These are phyloP conservation scores for Cryphonectria japonica DNA, from an alignment of 2,329 filamentous ascomycete genomes.

Conservation along the genomic window DNA sequence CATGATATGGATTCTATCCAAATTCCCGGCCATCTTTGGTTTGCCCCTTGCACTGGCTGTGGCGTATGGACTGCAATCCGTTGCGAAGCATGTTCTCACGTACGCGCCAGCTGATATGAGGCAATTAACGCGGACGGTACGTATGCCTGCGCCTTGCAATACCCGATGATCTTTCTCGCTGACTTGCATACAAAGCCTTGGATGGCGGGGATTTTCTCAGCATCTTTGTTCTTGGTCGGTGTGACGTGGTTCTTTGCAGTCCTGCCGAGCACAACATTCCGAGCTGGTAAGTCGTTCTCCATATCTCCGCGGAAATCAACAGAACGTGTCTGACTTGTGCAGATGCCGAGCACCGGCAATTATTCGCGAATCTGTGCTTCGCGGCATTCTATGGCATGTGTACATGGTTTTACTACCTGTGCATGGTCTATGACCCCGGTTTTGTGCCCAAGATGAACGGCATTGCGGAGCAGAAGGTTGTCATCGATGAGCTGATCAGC, in stretches of 20 bases:
- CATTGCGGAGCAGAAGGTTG: slow-evolving; percentile 84
- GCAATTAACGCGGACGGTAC: slow-evolving; percentile 83
- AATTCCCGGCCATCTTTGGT: slow-evolving; percentile 74
- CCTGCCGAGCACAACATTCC: slow-evolving; percentile 54
- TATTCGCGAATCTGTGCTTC: slow-evolving; percentile 81
- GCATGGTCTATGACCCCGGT: slow-evolving; percentile 88
- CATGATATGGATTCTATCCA: slow-evolving; percentile 72
- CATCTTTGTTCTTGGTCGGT: slow-evolving; percentile 79
- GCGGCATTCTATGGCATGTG: slow-evolving; percentile 65
- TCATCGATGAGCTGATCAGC: slow-evolving; percentile 84
- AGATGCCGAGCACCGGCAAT: slow-evolving; percentile 68
- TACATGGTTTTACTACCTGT: slow-evolving; percentile 82
- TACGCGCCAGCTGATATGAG: slow-evolving; percentile 89
- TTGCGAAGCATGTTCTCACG: slow-evolving; percentile 75
- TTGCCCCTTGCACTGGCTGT: slow-evolving; percentile 71
- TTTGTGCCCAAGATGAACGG: slow-evolving; percentile 90
- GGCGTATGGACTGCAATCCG: slow-evolving; percentile 74
- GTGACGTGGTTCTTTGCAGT: slow-evolving; percentile 76
- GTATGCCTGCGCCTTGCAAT: slow-evolving; percentile 36
- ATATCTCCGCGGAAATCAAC: neutral
- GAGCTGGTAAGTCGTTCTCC: slow-evolving; percentile 54
- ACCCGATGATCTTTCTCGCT: slow-evolving; percentile 30
- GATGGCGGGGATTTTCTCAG: slow-evolving; percentile 91
- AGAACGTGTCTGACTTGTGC: slow-evolving; percentile 9
- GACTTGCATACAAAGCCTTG: slow-evolving; percentile 66